phyloP scores from a whole-genome alignment of 225 moss, liverwort and hornwort species.

The Polytrichum formosum region DNA sequence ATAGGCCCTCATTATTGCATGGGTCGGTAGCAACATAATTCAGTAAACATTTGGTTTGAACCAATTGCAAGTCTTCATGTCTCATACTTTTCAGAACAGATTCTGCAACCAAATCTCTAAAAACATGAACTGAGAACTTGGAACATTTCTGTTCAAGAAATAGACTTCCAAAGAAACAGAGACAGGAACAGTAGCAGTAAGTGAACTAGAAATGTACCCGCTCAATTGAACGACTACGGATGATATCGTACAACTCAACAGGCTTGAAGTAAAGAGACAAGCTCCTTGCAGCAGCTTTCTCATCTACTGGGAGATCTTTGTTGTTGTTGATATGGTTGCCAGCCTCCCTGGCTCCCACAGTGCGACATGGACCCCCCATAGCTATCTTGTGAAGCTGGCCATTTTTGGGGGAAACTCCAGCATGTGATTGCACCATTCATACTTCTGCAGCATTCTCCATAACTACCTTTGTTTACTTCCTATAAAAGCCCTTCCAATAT shows the following conservation, averaged over 20 bases:
- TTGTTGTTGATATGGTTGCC: constrained; percentile 56
- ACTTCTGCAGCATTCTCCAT: constrained; percentile 42
- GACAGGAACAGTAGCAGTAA: neutral
- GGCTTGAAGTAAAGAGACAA: constrained; percentile 82
- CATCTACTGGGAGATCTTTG: constrained; percentile 55
- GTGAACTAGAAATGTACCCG: constrained; percentile 40
- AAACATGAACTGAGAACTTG: too few relatives aligned
- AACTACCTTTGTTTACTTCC: constrained; percentile 15
- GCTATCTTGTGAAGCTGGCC: constrained; percentile 44
- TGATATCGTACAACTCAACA: constrained; percentile 76
- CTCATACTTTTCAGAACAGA: too few relatives aligned
- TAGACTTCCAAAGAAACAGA: neutral
- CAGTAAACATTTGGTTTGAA: too few relatives aligned
- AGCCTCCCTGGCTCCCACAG: constrained; percentile 55
- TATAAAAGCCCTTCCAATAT: neutral
- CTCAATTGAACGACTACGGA: constrained; percentile 63
- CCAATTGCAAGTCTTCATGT: too few relatives aligned
- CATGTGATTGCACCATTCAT: constrained; percentile 62
- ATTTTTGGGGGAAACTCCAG: constrained; percentile 21
- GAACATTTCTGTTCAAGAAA: too few relatives aligned
- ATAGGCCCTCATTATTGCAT: too few relatives aligned
- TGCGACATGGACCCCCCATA: constrained; percentile 66
- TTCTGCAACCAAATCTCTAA: too few relatives aligned
- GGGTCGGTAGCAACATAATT: too few relatives aligned
- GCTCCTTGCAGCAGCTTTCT: constrained; percentile 76